These are phyloP conservation scores for Xanthoceras sorbifolium DNA, from an alignment of 345 rosid species.

Conservation along the genomic window DNA sequence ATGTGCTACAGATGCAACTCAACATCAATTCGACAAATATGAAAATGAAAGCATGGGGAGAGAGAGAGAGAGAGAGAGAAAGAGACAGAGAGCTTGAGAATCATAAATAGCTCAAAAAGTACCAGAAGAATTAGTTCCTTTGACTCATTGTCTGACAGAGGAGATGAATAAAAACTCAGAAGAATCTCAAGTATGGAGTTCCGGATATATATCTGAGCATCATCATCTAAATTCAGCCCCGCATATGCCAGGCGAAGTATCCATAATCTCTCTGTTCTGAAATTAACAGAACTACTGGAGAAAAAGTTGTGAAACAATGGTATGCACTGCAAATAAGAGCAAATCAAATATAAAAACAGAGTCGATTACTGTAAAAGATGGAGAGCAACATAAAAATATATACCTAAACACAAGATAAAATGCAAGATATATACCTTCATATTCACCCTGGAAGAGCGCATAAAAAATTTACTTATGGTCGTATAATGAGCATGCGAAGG, in stretches of 20 bases:
- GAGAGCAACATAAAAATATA: slow-evolving; percentile 17
- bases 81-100: neutral
- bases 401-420: neutral
- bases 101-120: slow-evolving; percentile 23
- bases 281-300: slow-evolving; percentile 66
- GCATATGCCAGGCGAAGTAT: slow-evolving; percentile 66
- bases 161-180: slow-evolving; percentile 71
- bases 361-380: slow-evolving; percentile 23
- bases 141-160: slow-evolving; percentile 72
- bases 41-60: neutral
- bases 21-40: neutral
- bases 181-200: slow-evolving; percentile 58
- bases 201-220: slow-evolving; percentile 56
- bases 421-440: slow-evolving; percentile 60
- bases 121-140: slow-evolving; percentile 87
- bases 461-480: slow-evolving; percentile 59
- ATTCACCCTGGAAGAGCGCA: slow-evolving; percentile 59
- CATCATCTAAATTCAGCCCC: slow-evolving; percentile 77
- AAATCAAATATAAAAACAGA: slow-evolving; percentile 25
- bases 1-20: neutral
- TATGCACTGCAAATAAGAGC: slow-evolving; percentile 56
- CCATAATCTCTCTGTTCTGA: slow-evolving; percentile 82
- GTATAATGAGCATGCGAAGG: slow-evolving; percentile 72
- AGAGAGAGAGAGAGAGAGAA: too few species aligned
- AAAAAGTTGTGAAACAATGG: slow-evolving; percentile 70